Conservation (phyloP, 176 grass and related monocot species). For the Paspalum notatum region DNA sequence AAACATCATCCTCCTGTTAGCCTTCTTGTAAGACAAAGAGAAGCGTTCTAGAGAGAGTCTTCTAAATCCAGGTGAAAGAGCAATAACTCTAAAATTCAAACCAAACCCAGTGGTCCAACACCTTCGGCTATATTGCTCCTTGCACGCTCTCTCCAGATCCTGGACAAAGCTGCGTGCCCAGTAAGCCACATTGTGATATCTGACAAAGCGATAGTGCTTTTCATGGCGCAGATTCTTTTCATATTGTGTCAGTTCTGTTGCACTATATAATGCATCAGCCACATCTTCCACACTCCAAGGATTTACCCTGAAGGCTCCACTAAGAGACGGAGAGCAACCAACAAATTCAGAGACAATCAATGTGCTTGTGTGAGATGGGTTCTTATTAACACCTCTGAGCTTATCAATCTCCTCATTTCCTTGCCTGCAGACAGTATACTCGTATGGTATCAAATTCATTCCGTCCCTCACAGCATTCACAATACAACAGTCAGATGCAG, state of each 20-base stretch:
- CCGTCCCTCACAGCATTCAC: conserved; percentile 90
- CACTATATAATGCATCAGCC: conserved; percentile 64
- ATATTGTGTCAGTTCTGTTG: conserved; percentile 46
- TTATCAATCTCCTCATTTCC: conserved; percentile 64
- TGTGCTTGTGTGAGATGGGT: conserved; percentile 53
- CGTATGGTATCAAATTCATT: conserved; percentile 87
- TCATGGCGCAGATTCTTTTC: conserved; percentile 75
- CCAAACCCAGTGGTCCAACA: conserved; percentile 80
- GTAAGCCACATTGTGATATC: conserved; percentile 67
- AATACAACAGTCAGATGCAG: conserved; percentile 79
- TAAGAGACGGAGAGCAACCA: conserved; percentile 89
- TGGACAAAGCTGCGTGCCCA: conserved; percentile 76
- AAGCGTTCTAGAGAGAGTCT: conserved; percentile 67
- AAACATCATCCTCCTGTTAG: conserved; percentile 68
- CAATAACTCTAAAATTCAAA: conserved; percentile 73
- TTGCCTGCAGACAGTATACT: conserved; percentile 82
- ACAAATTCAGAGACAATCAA: conserved; percentile 88
- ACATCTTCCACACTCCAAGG: conserved; percentile 88
- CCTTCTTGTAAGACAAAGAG: conserved; percentile 59
- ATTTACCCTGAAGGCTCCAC: conserved; percentile 83
- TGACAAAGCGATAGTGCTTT: conserved; percentile 81
- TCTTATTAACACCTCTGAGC: conserved; percentile 42
- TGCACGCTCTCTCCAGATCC: conserved; percentile 78
- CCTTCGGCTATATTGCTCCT: conserved; percentile 72
- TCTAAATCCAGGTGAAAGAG: conserved; percentile 78